These are phyloP conservation scores for Cinchona pubescens DNA, from an alignment of 257 asterid genomes.

Conservation along the genomic window DNA sequence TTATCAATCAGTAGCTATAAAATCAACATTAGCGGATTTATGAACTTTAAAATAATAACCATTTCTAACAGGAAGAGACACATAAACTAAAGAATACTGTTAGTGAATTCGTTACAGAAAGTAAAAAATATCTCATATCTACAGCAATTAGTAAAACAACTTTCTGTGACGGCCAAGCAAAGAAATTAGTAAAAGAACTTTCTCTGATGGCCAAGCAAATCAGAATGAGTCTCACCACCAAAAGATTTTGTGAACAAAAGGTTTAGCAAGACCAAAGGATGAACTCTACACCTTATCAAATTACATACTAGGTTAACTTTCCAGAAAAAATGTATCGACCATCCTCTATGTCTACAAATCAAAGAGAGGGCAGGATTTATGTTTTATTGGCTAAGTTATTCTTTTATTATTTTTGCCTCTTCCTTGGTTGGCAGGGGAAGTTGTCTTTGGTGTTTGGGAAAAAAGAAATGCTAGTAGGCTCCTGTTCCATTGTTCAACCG, in stretches of 20 bases:
- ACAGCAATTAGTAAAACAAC: no score
- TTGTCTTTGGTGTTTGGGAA: background rate
- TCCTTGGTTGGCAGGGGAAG: background rate
- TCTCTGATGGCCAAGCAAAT: background rate
- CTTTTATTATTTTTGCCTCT: background rate
- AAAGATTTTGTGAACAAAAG: background rate
- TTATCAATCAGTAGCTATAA: background rate
- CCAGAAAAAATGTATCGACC: background rate
- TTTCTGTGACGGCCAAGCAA: background rate
- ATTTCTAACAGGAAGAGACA: background rate
- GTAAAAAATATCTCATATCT: background rate
- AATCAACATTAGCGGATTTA: background rate
- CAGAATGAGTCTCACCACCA: background rate
- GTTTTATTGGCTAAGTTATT: background rate
- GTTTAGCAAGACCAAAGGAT: background rate
- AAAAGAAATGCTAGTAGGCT: no score
- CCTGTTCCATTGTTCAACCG: background rate
- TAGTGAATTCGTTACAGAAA: background rate
- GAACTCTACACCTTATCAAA: background rate
- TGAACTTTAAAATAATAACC: background rate
- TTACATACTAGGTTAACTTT: no score
- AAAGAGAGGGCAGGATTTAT: background rate
- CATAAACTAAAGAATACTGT: background rate
- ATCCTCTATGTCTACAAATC: background rate
- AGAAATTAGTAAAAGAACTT: background rate